A percentile compares a stretch with the other conserved stretches of the same genome.
These are phyloP conservation scores for Starmerella kuoi DNA, from an alignment of 805 yeast genomes.

Conservation along the genomic window DNA sequence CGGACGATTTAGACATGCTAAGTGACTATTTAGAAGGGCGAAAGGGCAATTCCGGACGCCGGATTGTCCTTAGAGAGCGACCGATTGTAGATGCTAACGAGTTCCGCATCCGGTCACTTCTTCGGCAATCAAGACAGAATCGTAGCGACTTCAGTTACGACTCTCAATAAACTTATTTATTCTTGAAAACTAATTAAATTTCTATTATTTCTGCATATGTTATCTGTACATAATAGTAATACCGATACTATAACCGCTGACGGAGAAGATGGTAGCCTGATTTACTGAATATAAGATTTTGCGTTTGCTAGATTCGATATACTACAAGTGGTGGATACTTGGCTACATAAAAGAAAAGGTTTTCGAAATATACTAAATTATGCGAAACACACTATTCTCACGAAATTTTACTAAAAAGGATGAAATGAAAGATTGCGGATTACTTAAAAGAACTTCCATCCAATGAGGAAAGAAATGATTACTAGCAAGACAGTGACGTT, in stretches of 20 bases:
- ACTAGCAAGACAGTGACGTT: constrained; percentile 46
- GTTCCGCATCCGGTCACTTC: not conserved
- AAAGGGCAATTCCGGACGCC: not conserved
- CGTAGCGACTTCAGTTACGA: not conserved
- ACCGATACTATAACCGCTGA: no score
- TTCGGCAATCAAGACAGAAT: not conserved
- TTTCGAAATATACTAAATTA: no score
- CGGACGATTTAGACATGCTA: not conserved
- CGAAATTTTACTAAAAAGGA: not conserved
- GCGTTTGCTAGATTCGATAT: no score
- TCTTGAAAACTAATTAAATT: not conserved
- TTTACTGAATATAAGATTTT: no score
- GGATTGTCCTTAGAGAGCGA: not conserved
- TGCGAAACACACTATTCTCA: not conserved
- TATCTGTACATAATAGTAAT: no score
- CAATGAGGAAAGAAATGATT: constrained; percentile 44
- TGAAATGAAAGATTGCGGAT: not conserved
- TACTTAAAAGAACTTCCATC: constrained; percentile 55
- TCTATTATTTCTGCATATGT: no score
- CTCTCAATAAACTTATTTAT: not conserved
- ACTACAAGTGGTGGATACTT: no score
- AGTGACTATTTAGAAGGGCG: constrained; percentile 2
- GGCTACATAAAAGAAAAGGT: no score
- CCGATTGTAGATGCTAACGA: not conserved
- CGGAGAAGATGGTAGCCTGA: no score